A percentile compares a stretch with the other conserved stretches of the same genome.
Evolutionary conservation across 2,329 filamentous ascomycete species (phyloP).

Genomic region (Colletotrichum sp.): DNA sequence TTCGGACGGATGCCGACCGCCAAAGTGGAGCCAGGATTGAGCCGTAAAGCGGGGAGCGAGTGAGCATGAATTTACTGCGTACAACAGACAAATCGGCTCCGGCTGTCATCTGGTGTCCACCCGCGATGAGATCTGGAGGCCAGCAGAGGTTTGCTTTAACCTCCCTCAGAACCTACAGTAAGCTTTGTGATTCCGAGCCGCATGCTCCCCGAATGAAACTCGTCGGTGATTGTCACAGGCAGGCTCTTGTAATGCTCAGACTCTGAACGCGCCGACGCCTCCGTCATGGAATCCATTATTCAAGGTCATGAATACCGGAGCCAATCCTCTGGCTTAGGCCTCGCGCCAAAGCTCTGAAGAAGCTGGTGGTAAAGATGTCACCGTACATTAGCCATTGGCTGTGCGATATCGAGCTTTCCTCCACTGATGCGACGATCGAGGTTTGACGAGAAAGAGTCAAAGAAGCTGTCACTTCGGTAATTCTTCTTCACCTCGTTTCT

Average conservation of each 20-base stretch:
- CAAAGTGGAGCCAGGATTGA: neutral
- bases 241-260: neutral
- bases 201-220: neutral
- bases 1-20: neutral
- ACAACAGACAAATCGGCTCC: neutral
- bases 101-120: neutral
- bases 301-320: neutral
- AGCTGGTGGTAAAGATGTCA: constrained; percentile 1
- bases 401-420: constrained; percentile 6
- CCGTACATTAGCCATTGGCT: constrained; percentile 10
- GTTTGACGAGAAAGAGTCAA: constrained; percentile 3
- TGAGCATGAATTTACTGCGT: neutral
- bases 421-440: constrained; percentile 19
- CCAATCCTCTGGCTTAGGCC: neutral
- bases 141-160: neutral
- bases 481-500: neutral
- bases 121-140: neutral
- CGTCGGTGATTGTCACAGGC: neutral
- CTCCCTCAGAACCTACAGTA: neutral
- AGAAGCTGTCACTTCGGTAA: neutral
- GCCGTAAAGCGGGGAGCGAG: neutral
- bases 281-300: neutral
- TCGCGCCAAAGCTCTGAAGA: neutral
- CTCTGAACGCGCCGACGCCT: neutral
- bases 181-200: neutral